These are phyloP conservation scores for Fabrea salina DNA, from an alignment of 169 alveolate genomes.

Conservation along the genomic window DNA sequence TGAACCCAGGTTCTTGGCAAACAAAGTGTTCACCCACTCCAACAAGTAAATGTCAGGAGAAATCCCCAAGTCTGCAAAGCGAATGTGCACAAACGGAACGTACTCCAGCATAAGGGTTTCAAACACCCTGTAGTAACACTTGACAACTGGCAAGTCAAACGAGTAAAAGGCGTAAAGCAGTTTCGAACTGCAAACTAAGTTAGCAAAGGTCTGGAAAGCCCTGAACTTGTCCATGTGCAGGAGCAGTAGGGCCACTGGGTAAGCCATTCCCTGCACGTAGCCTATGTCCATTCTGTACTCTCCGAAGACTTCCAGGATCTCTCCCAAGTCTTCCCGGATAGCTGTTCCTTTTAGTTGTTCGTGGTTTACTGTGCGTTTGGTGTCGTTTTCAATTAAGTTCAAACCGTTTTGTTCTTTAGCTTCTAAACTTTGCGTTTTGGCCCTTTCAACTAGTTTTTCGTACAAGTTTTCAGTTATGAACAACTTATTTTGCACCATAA, in stretches of 20 bases:
- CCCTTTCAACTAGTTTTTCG: background rate
- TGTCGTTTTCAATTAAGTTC: background rate
- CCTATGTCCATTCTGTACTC: slow-evolving; percentile 68
- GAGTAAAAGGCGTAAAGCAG: slow-evolving; percentile 36
- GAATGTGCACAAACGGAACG: slow-evolving; percentile 35
- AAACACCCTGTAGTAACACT: slow-evolving; percentile 36
- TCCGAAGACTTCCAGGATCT: slow-evolving; percentile 1
- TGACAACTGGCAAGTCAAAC: slow-evolving; percentile 40
- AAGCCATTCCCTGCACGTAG: slow-evolving; percentile 78
- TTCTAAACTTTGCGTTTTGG: background rate
- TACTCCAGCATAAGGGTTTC: slow-evolving; percentile 32
- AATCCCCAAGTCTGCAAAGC: slow-evolving; percentile 30
- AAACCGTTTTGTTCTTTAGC: slow-evolving; percentile 6
- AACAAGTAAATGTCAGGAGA: slow-evolving; percentile 41
- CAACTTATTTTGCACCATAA: background rate
- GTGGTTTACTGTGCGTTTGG: background rate
- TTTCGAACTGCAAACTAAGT: slow-evolving; percentile 47
- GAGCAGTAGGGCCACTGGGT: slow-evolving; percentile 63
- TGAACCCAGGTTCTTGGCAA: slow-evolving; percentile 33
- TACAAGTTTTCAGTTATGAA: background rate
- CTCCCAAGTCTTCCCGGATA: background rate
- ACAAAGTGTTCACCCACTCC: slow-evolving; percentile 53
- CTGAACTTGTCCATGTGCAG: slow-evolving; percentile 63
- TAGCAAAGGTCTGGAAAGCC: slow-evolving; percentile 65
- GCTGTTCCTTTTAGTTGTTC: background rate